These are phyloP conservation scores for Micractinium conductrix DNA, from an alignment of 139 green algal species.

Conservation along the genomic window DNA sequence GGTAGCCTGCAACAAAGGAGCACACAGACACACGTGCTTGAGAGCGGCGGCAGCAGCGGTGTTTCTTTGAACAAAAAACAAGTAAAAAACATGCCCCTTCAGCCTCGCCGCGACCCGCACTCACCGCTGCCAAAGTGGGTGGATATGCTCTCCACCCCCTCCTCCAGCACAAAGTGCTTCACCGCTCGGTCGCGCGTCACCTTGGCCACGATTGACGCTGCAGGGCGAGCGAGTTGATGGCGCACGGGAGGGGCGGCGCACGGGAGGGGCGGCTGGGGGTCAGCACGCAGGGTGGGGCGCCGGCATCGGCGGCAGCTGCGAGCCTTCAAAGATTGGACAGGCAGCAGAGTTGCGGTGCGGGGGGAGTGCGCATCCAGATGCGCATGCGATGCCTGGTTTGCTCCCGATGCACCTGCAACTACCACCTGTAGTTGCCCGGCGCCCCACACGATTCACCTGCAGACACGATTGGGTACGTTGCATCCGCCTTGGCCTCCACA, in stretches of 20 bases:
- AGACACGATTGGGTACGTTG: constrained; percentile 90
- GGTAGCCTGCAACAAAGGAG: neutral
- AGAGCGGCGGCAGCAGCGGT: neutral
- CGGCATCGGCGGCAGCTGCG: too few relatives aligned
- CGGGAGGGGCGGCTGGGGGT: too few relatives aligned
- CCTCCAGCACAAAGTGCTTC: constrained; percentile 24
- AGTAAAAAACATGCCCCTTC: neutral
- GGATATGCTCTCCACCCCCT: constrained; percentile 49
- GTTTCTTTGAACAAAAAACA: neutral
- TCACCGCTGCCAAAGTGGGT: constrained; percentile 59
- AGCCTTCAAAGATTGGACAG: too few relatives aligned
- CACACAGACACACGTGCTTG: neutral
- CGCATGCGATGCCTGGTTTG: too few relatives aligned
- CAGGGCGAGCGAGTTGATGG: neutral
- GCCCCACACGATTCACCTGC: too few relatives aligned
- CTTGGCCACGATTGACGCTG: constrained; percentile 95
- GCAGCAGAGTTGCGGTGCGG: too few relatives aligned
- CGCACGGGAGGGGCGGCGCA: neutral
- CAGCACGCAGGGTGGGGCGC: too few relatives aligned
- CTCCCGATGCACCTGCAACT: too few relatives aligned
- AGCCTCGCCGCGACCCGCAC: neutral
- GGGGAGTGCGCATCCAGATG: too few relatives aligned
- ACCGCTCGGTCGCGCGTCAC: constrained; percentile 59
- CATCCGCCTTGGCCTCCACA: constrained; percentile 86
- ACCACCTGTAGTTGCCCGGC: too few relatives aligned